Base-by-base conservation (phyloP, 768 basidiomycete species). In the Clitopilus hobsonii region DNA sequence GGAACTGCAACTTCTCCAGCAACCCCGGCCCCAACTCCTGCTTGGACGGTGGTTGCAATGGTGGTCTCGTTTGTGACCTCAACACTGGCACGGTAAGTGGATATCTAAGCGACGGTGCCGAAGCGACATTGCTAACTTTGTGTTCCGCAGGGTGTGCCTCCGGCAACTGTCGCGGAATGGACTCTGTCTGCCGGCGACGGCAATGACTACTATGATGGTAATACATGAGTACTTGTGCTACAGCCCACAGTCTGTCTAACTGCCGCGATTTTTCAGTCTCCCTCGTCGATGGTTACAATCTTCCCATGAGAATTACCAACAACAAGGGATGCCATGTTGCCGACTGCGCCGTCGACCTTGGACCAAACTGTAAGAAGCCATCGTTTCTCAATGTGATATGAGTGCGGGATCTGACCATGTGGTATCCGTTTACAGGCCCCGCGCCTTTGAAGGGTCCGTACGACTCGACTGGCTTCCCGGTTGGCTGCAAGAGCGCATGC, bases 91-190 rank as follows among this genome's bases (percentile, higher is more conserved):
- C 83, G 14, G 77, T 77, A 60, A 56, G 71, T 58, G 6, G 16
- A 20, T 20, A 20, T 18, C 3, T 45, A 45, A 16, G n/a, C 41
- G 41, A 20, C n/a, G 41, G n/a, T 23, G 16, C 10, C n/a, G 5
- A 45, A 45, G n/a, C 13, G 2, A 36, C 52, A 26, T 14, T 22
- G 20, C 18, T 16, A 26, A 30, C 24, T 38, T 29, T 18, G 22
- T 16, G 18, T 23, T 36, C 51, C 47, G 8, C 49, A 76, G 75
- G 84, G 83, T 50, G 77, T 84, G n/a, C 85, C 86, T 27, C 88
- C 88, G 38, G 86, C 82, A 10, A 78, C 80, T 3, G 70, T 89
- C 30, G 88, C 87, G 1, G 86, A 89, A 60, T 88, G 80, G 71
- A 87, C 83, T n/a, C 67, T 88, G 7, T 60, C 71, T 59, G 74